Conservation (phyloP, 306 rosid genomes). For the Prosopis cineraria region DNA sequence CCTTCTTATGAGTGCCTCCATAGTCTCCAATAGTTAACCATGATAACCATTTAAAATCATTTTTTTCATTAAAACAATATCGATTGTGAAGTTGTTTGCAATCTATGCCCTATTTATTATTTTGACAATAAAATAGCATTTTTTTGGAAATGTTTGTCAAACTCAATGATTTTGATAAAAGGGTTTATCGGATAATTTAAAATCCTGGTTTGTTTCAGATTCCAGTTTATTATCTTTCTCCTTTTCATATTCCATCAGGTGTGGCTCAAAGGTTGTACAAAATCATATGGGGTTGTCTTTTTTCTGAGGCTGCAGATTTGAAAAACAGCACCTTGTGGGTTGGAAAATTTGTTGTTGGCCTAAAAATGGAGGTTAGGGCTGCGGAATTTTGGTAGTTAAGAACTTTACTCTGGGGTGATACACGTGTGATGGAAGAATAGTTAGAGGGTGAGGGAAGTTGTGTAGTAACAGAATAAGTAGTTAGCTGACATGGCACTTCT, state of each 20-base stretch:
- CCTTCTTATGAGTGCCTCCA: too few relatives aligned
- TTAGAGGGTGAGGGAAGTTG: neutral
- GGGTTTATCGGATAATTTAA: neutral
- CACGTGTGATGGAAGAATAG: neutral
- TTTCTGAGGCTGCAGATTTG: neutral
- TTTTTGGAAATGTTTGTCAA: neutral
- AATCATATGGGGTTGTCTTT: neutral
- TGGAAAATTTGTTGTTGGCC: neutral
- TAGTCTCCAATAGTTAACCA: too few relatives aligned
- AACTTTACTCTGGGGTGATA: neutral
- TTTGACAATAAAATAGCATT: neutral
- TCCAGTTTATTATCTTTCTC: neutral
- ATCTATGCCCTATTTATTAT: neutral
- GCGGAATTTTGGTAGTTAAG: neutral
- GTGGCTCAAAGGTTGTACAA: neutral
- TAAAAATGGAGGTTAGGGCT: neutral
- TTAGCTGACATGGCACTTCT: neutral
- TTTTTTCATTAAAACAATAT: neutral
- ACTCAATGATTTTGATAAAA: neutral
- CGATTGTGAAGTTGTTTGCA: neutral
- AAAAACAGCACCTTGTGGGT: neutral
- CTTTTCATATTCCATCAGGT: neutral
- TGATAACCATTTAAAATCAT: neutral
- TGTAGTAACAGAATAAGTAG: neutral
- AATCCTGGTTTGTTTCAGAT: neutral